Conservation (phyloP, 495 filamentous ascomycete genomes). For the Neurospora sp. region DNA sequence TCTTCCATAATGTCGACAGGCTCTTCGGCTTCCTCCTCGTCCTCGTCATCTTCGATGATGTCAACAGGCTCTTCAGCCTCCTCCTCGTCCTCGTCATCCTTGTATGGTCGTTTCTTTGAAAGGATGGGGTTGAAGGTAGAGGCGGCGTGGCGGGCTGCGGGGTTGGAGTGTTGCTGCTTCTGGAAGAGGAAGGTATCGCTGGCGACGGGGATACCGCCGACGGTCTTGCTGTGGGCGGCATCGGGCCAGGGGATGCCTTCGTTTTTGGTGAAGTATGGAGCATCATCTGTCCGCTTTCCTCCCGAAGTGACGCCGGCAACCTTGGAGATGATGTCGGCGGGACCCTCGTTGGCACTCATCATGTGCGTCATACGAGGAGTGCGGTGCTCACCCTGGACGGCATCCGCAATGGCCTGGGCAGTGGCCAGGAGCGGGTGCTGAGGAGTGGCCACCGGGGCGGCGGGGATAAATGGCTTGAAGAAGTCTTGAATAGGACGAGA, state of each 20-base stretch:
- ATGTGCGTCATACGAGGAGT: conserved; percentile 21
- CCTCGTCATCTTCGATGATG: too few species aligned
- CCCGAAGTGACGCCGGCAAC: conserved; percentile 36
- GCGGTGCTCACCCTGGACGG: conserved; percentile 16
- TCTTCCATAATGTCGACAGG: too few species aligned
- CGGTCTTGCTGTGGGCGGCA: conserved; percentile 45
- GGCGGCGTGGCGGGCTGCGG: too few species aligned
- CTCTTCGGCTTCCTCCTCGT: too few species aligned
- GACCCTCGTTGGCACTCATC: conserved; percentile 44
- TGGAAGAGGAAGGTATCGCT: conserved; percentile 43
- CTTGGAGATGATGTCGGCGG: conserved; percentile 45
- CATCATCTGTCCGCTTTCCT: conserved; percentile 42
- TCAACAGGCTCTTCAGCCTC: too few species aligned
- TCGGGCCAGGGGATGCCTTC: conserved; percentile 51
- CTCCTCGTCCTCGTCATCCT: too few species aligned
- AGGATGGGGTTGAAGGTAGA: too few species aligned
- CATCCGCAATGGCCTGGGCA: conserved; percentile 17
- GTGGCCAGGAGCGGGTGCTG: conserved; percentile 24
- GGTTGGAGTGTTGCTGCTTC: conserved; percentile 39
- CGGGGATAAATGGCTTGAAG: too few species aligned
- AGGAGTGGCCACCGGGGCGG: too few species aligned
- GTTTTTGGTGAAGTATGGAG: conserved; percentile 49
- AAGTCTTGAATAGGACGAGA: too few species aligned
- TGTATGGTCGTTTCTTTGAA: too few species aligned
- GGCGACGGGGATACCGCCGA: conserved; percentile 47